These are phyloP conservation scores for Ocimum tenuiflorum DNA, from an alignment of 257 asterid species.

Conservation along the genomic window DNA sequence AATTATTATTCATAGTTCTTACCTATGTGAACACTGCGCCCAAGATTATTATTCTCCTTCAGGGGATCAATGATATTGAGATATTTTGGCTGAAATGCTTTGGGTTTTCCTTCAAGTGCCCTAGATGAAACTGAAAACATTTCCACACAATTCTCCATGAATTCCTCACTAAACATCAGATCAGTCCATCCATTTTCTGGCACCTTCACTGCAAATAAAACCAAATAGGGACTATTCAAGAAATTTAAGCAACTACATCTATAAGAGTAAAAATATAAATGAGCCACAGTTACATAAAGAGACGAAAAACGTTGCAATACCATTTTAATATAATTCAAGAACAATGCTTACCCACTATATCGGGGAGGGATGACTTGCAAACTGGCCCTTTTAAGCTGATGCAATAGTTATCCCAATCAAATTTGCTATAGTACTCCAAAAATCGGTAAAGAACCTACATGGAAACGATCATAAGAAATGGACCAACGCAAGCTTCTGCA, in stretches of 20 bases:
- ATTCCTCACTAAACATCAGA: conserved; percentile 49
- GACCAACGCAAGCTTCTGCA: conserved; percentile 1
- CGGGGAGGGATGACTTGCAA: conserved; percentile 48
- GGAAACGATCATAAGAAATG: conserved; percentile 4
- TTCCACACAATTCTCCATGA: conserved; percentile 47
- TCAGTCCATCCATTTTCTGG: conserved; percentile 35
- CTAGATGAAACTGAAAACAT: conserved; percentile 47
- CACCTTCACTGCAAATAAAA: conserved; percentile 40
- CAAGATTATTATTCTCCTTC: conserved; percentile 68
- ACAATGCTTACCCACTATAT: conserved; percentile 44
- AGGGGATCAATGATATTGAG: conserved; percentile 72
- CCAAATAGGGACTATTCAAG: neutral
- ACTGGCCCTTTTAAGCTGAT: conserved; percentile 71
- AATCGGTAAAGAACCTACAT: conserved; percentile 61
- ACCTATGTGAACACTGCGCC: conserved; percentile 44
- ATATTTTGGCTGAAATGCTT: conserved; percentile 46
- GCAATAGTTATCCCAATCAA: conserved; percentile 76
- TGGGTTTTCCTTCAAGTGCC: conserved; percentile 39
- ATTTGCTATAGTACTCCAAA: conserved; percentile 64
- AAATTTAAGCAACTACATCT: neutral
- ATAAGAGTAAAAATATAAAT: no score
- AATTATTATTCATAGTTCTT: neutral
- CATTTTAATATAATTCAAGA: neutral
- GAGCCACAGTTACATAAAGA: neutral
- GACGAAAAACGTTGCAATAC: neutral